phyloP scores from a whole-genome alignment of 345 rosid species.

The Populus simonii region DNA sequence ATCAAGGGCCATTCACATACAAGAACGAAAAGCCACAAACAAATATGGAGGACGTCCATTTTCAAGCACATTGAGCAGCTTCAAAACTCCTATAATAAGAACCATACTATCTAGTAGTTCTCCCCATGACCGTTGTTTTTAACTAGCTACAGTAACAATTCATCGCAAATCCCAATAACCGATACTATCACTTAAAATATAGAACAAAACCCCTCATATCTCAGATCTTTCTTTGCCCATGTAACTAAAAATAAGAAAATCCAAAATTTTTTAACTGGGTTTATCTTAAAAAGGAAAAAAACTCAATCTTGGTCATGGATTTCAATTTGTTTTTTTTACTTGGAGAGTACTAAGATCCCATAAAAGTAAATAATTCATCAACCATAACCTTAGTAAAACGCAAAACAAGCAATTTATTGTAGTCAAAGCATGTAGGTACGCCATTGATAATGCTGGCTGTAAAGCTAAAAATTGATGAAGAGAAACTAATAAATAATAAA shows the following conservation, averaged over 20 bases:
- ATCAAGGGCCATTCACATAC: neutral
- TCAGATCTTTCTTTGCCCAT: neutral
- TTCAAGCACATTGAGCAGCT: neutral
- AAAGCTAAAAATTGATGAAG: no score
- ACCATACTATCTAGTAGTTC: neutral
- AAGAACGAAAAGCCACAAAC: neutral
- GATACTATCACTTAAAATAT: neutral
- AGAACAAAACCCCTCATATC: neutral
- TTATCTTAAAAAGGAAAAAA: no score
- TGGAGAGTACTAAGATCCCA: neutral
- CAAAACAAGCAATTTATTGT: no score
- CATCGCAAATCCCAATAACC: neutral
- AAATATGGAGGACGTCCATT: neutral
- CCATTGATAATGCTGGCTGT: neutral
- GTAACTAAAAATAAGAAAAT: neutral
- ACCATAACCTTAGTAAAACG: neutral
- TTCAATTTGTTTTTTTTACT: neutral
- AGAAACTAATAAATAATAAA: no score
- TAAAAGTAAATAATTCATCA: neutral
- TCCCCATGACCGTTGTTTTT: neutral
- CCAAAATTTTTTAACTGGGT: neutral
- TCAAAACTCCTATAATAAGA: neutral
- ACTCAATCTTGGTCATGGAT: neutral
- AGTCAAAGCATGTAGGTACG: no score
- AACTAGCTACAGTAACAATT: neutral